Percentiles rank a stretch among this genome's conserved stretches.
Conservation (phyloP, 805 yeast genomes). For the Grigorovia transvaalensis region DNA sequence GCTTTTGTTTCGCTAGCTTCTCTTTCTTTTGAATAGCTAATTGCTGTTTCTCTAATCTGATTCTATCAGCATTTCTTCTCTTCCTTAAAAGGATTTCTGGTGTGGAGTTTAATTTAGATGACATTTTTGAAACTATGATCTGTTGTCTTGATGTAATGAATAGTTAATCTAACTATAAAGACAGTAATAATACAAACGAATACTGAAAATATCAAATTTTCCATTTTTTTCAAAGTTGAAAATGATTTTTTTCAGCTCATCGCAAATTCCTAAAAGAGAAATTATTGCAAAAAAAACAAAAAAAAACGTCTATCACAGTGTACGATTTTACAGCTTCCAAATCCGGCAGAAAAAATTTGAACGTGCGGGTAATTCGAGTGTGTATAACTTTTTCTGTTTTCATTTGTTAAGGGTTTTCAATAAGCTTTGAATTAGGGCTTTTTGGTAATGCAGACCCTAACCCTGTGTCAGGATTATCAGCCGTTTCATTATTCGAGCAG, state of each 20-base stretch:
- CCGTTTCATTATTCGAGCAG: no score
- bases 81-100: slow-evolving; percentile 71
- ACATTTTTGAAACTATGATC: neutral
- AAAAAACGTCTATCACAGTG: neutral
- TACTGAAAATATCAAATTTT: neutral
- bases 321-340: no score
- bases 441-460: no score
- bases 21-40: slow-evolving; percentile 43
- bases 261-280: neutral
- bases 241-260: neutral
- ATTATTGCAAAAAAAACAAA: neutral
- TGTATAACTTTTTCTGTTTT: no score
- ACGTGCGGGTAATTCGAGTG: no score
- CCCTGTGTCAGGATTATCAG: no score
- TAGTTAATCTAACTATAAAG: no score
- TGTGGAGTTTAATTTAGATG: slow-evolving; percentile 36
- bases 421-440: no score
- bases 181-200: neutral
- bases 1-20: slow-evolving; percentile 35
- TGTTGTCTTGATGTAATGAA: no score
- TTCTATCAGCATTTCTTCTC: slow-evolving; percentile 68
- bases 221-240: neutral
- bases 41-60: slow-evolving; percentile 65
- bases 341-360: no score
- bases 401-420: no score